phyloP scores from a whole-genome alignment of 108 stramenopile genomes.

The Cylindrotheca fusiformis region DNA sequence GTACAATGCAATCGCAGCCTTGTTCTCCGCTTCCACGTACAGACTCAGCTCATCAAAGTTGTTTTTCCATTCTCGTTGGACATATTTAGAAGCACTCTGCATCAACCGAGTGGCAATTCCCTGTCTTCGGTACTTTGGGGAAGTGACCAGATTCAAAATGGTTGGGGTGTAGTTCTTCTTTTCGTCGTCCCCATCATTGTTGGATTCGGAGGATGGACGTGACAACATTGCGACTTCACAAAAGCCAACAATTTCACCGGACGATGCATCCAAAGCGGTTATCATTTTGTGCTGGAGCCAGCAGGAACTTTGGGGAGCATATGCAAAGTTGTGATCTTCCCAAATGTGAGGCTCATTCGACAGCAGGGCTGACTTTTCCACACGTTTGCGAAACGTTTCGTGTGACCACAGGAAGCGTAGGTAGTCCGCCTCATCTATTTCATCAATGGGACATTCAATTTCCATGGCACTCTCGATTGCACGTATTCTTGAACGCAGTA shows the following conservation, averaged over 20 bases:
- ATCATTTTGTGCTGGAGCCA: slow-evolving; percentile 70
- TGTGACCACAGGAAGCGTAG: slow-evolving; percentile 39
- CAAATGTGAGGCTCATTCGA: slow-evolving; percentile 62
- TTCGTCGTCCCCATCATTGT: neutral
- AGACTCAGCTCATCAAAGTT: slow-evolving; percentile 36
- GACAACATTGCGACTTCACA: slow-evolving; percentile 72
- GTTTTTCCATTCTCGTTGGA: slow-evolving; percentile 27
- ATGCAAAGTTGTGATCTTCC: slow-evolving; percentile 59
- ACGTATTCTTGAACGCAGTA: slow-evolving; percentile 35
- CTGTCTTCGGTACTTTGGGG: slow-evolving; percentile 44
- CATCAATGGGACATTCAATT: neutral
- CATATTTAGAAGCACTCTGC: slow-evolving; percentile 41
- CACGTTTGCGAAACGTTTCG: slow-evolving; percentile 49
- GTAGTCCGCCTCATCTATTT: slow-evolving; percentile 15
- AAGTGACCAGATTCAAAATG: slow-evolving; percentile 63
- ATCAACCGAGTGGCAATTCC: slow-evolving; percentile 66
- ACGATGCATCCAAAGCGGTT: slow-evolving; percentile 47
- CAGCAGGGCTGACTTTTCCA: slow-evolving; percentile 39
- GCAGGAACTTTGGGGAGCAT: slow-evolving; percentile 34
- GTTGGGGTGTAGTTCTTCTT: slow-evolving; percentile 34
- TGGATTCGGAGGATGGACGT: slow-evolving; percentile 18
- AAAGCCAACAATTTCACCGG: slow-evolving; percentile 60
- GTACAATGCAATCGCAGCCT: slow-evolving; percentile 55
- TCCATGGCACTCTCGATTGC: slow-evolving; percentile 30
- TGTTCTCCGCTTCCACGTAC: slow-evolving; percentile 65